phyloP scores from a whole-genome alignment of 2,329 filamentous ascomycete genomes.

The Aspergillus brasiliensis region DNA sequence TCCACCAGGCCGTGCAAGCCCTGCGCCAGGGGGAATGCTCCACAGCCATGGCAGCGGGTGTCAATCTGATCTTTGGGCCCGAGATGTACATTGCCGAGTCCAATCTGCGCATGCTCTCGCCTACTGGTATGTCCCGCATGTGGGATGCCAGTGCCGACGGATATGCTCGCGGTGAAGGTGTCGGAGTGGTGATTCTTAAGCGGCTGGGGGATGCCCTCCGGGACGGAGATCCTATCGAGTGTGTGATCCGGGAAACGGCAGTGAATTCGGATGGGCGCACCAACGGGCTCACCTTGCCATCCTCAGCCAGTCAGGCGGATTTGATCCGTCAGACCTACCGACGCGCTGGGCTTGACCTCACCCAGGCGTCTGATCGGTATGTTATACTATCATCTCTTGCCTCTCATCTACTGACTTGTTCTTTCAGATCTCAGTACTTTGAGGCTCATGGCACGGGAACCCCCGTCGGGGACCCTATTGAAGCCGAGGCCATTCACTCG shows the following conservation, averaged over 20 bases:
- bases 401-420: too few species aligned
- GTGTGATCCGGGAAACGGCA: conserved; percentile 29
- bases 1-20: conserved; percentile 29
- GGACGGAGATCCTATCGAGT: conserved; percentile 46
- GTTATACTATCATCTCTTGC: too few species aligned
- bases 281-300: conserved; percentile 30
- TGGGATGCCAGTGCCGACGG: conserved; percentile 48
- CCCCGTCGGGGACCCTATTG: conserved; percentile 32
- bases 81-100: conserved; percentile 14
- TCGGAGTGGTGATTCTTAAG: conserved; percentile 54
- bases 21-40: conserved; percentile 25
- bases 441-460: conserved; percentile 47
- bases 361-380: too few species aligned
- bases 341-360: conserved; percentile 34
- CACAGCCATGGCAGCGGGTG: conserved; percentile 11
- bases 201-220: conserved; percentile 47
- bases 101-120: conserved; percentile 45
- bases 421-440: conserved; percentile 34
- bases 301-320: conserved; percentile 32
- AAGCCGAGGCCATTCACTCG: conserved; percentile 22
- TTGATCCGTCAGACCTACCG: conserved; percentile 40
- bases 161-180: conserved; percentile 54
- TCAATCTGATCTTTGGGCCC: conserved; percentile 19
- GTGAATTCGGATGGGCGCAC: conserved; percentile 33
- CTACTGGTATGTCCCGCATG: conserved; percentile 52